These are phyloP conservation scores for Rhizophora apiculata DNA, from an alignment of 345 rosid genomes.

Conservation along the genomic window DNA sequence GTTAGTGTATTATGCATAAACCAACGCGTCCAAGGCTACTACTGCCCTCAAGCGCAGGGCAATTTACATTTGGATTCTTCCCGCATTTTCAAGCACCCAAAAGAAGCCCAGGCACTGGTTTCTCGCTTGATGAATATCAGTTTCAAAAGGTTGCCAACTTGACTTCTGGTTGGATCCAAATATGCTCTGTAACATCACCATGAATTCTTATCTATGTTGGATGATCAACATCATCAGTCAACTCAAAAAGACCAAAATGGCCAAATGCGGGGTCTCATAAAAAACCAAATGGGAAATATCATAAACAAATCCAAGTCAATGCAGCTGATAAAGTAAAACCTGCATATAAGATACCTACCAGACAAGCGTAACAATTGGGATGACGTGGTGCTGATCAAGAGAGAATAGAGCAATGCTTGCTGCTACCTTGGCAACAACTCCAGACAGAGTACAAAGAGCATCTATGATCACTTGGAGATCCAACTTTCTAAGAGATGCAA, in stretches of 20 bases:
- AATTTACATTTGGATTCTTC: too few species aligned
- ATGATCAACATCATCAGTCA: background rate
- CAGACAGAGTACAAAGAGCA: conserved; percentile 76
- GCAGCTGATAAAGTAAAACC: background rate
- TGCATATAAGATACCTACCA: conserved; percentile 59
- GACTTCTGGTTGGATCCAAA: too few species aligned
- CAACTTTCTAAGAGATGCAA: conserved; percentile 63
- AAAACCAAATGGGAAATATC: background rate
- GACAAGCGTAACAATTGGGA: conserved; percentile 93
- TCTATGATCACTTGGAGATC: conserved; percentile 57
- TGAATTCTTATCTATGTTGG: too few species aligned
- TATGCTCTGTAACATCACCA: too few species aligned
- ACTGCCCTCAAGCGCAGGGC: too few species aligned
- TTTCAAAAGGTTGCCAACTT: too few species aligned
- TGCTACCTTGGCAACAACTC: conserved; percentile 92
- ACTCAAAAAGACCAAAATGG: background rate
- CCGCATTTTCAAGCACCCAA: too few species aligned
- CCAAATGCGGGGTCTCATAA: background rate
- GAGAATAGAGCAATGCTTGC: conserved; percentile 91
- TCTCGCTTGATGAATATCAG: too few species aligned
- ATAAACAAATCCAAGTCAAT: background rate
- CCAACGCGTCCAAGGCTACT: too few species aligned
- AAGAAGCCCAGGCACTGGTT: too few species aligned
- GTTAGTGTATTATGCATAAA: background rate
- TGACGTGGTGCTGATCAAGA: conserved; percentile 84